Conservation (phyloP, 768 basidiomycete species). For the Boletales sp. region DNA sequence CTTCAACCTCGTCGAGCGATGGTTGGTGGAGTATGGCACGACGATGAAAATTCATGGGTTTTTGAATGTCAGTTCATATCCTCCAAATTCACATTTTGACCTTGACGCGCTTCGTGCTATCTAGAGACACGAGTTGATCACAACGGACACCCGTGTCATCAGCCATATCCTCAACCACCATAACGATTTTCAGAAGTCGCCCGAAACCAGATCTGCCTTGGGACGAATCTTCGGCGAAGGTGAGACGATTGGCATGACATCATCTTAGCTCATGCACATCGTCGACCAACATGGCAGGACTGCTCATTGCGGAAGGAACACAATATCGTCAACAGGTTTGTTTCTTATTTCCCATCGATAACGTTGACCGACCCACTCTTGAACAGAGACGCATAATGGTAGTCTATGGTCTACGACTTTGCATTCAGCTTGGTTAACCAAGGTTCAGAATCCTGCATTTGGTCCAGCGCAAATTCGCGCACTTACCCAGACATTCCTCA, state of each 20-base stretch:
- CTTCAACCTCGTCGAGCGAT: slow-evolving; percentile 36
- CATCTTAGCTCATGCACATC: neutral
- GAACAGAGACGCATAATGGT: slow-evolving; percentile 31
- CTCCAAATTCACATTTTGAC: neutral
- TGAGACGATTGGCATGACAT: slow-evolving; percentile 4
- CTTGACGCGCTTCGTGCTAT: slow-evolving; percentile 8
- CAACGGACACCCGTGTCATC: slow-evolving; percentile 59
- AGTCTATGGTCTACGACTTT: neutral
- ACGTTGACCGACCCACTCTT: neutral
- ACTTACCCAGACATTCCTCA: slow-evolving; percentile 53
- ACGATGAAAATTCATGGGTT: slow-evolving; percentile 44
- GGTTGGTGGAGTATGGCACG: slow-evolving; percentile 46
- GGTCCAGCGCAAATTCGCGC: slow-evolving; percentile 56
- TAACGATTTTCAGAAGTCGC: slow-evolving; percentile 55
- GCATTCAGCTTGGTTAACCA: neutral
- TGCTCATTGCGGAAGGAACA: slow-evolving; percentile 43
- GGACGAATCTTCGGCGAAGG: slow-evolving; percentile 41
- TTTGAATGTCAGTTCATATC: slow-evolving; percentile 37
- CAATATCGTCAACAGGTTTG: slow-evolving; percentile 40
- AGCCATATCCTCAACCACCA: slow-evolving; percentile 60
- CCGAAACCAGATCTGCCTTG: slow-evolving; percentile 35
- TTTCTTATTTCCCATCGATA: neutral
- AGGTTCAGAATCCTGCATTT: slow-evolving; percentile 59
- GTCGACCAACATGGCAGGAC: slow-evolving; percentile 30
- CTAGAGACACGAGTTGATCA: slow-evolving; percentile 40